Percentiles rank a stretch among this genome's conserved stretches.
Evolutionary conservation across 2,329 filamentous ascomycete genomes (phyloP).

Genomic region (Phaeosphaeriaceae sp.): DNA sequence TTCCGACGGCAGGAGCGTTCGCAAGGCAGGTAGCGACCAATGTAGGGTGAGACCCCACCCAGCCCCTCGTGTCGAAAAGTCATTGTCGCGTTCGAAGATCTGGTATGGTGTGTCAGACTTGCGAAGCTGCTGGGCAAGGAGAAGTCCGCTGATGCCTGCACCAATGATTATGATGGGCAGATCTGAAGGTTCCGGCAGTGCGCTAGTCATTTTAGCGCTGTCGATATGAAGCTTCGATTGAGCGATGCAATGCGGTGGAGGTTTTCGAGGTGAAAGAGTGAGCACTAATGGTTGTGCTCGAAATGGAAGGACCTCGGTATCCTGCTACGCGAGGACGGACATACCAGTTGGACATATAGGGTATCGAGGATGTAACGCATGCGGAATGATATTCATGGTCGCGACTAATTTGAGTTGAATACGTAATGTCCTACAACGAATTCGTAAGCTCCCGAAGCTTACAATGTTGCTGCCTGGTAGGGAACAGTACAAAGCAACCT

Average conservation of each 20-base stretch:
- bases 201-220: not conserved
- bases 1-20: conserved; percentile 10
- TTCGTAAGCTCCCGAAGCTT: too few relatives aligned
- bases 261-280: not conserved
- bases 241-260: not conserved
- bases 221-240: not conserved
- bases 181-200: not conserved
- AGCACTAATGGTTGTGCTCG: not conserved
- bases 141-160: conserved; percentile 29
- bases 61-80: conserved; percentile 13
- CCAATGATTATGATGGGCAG: conserved; percentile 29
- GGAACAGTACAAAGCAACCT: too few relatives aligned
- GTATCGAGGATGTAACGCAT: not conserved
- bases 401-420: not conserved
- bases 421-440: not conserved
- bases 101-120: conserved; percentile 25
- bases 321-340: not conserved
- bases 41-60: conserved; percentile 31
- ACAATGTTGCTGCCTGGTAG: too few relatives aligned
- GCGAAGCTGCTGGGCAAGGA: conserved; percentile 28
- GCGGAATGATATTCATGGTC: not conserved
- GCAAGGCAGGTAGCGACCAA: conserved; percentile 17
- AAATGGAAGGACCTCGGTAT: not conserved
- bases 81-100: conserved; percentile 30
- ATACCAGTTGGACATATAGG: too few relatives aligned